A percentile compares a stretch with the other conserved stretches of the same genome.
phyloP scores from a whole-genome alignment of 2,329 filamentous ascomycete species.

The Teratosphaeria destructans region DNA sequence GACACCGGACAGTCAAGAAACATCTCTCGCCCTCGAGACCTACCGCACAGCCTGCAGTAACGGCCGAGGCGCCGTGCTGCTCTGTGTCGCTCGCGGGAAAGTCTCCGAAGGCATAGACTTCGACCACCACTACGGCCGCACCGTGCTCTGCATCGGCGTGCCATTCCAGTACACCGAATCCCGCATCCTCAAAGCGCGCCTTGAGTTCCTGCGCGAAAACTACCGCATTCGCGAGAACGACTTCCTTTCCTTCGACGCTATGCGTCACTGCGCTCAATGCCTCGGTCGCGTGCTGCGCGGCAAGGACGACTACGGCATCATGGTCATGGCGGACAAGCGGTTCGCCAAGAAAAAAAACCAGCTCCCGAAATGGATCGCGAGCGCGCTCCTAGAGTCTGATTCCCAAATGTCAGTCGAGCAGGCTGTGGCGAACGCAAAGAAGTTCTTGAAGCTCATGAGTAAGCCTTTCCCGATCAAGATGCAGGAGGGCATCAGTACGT shows the following conservation, averaged over 20 bases:
- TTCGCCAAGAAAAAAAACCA: slow-evolving; percentile 87
- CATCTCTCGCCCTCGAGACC: slow-evolving; percentile 86
- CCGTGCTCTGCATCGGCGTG: slow-evolving; percentile 90
- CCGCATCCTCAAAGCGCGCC: slow-evolving; percentile 83
- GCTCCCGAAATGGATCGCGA: slow-evolving; percentile 92
- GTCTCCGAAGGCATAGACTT: slow-evolving; percentile 98
- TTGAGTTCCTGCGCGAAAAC: slow-evolving; percentile 93
- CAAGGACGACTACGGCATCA: slow-evolving; percentile 99
- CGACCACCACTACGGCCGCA: slow-evolving; percentile 94
- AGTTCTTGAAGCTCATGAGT: slow-evolving; percentile 83
- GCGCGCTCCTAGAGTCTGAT: slow-evolving; percentile 74
- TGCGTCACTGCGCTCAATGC: slow-evolving; percentile 97
- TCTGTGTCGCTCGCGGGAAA: slow-evolving; percentile 94
- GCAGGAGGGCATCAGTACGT: slow-evolving; percentile 87
- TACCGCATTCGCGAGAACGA: slow-evolving; percentile 96
- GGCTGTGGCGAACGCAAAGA: slow-evolving; percentile 78
- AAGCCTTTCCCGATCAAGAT: slow-evolving; percentile 74
- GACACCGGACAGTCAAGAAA: slow-evolving; percentile 95
- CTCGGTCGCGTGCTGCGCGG: slow-evolving; percentile 86
- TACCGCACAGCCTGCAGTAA: slow-evolving; percentile 98
- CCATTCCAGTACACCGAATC: slow-evolving; percentile 99
- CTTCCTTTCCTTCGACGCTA: slow-evolving; percentile 96
- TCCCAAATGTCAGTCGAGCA: slow-evolving; percentile 91
- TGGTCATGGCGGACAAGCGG: slow-evolving; percentile 89
- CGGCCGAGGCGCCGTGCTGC: slow-evolving; percentile 79